Conservation (phyloP, 176 grass and related monocot species). For the Tillandsia leiboldiana region DNA sequence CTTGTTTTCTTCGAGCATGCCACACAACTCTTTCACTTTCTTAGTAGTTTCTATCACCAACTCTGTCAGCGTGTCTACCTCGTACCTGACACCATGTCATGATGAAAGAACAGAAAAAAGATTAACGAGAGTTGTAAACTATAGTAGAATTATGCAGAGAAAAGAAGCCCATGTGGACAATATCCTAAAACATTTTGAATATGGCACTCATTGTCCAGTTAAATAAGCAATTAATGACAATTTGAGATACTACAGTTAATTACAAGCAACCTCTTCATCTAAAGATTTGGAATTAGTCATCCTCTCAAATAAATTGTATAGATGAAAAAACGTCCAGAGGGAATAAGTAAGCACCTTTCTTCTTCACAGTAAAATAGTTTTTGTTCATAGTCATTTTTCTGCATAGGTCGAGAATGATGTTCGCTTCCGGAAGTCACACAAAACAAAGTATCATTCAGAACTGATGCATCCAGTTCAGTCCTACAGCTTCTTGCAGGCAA, state of each 20-base stretch:
- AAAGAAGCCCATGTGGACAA: too few species aligned
- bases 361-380: conserved; percentile 98
- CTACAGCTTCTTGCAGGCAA: conserved; percentile 66
- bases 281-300: too few species aligned
- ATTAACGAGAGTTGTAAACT: background rate
- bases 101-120: conserved; percentile 1
- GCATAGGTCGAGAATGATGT: conserved; percentile 95
- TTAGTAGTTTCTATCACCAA: conserved; percentile 83
- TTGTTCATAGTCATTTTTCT: conserved; percentile 97
- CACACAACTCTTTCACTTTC: conserved; percentile 74
- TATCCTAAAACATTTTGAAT: too few species aligned
- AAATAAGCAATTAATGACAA: too few species aligned
- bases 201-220: too few species aligned
- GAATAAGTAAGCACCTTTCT: conserved; percentile 41
- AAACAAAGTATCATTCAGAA: conserved; percentile 86
- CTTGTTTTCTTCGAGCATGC: conserved; percentile 85
- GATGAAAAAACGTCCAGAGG: too few species aligned
- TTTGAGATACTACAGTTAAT: too few species aligned
- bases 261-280: too few species aligned
- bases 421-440: conserved; percentile 98
- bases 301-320: too few species aligned
- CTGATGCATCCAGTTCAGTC: conserved; percentile 61
- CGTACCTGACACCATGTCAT: conserved; percentile 47
- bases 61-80: conserved; percentile 91
- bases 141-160: too few species aligned